Base-by-base conservation (phyloP, 345 rosid genomes). In the Rhodamnia rubescens region DNA sequence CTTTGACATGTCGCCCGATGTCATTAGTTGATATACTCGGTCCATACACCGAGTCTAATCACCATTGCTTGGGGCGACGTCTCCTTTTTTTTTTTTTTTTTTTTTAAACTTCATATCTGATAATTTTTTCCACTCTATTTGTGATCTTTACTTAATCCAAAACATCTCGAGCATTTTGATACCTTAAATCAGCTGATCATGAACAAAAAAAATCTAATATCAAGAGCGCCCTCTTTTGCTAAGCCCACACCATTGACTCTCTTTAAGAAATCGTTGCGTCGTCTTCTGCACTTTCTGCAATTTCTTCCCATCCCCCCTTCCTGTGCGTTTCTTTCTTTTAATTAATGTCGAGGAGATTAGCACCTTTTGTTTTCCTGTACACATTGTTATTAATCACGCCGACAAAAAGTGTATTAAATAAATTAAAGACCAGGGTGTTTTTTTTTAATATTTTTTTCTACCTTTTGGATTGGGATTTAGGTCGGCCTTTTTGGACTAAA, bases 11-110 rank as follows among this genome's bases (percentile, higher is more conserved):
- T n/a, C 1, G 16, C 32, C 8, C 1, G 1, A 58, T 0, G 16
- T 0, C 15, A 0, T 18, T 32, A 44, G 36, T 69, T 9, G 47
- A 69, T 69, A 36, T 69, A 29, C 22, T 29, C 75, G 0, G 42
- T 3, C 22, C 44, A 27, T 27, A 15, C 11, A 56, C 0, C 12
- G 13, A 69, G 78, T 69, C 11, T 9, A 20, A 69, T 32, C 3
- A 0, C 24, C 40, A 8, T 9, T 9, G 26, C 24, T 69, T 0
- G 2, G 2, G 80, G 26, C 14, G 2, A 20, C 0, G 0, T 4
- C 10, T 32, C 80, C 7, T 18, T 4, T 69, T 64, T n/a, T n/a
- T n/a, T n/a, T n/a, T n/a, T n/a, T 40, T 5, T 40, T 5, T 14
- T 7, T 7, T 61, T 61, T 61, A 3, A 69, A 32, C 13, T 69